Percentiles rank a stretch among this genome's conserved stretches.
Conservation (phyloP, 768 basidiomycete species). For the Trametes cingulata region DNA sequence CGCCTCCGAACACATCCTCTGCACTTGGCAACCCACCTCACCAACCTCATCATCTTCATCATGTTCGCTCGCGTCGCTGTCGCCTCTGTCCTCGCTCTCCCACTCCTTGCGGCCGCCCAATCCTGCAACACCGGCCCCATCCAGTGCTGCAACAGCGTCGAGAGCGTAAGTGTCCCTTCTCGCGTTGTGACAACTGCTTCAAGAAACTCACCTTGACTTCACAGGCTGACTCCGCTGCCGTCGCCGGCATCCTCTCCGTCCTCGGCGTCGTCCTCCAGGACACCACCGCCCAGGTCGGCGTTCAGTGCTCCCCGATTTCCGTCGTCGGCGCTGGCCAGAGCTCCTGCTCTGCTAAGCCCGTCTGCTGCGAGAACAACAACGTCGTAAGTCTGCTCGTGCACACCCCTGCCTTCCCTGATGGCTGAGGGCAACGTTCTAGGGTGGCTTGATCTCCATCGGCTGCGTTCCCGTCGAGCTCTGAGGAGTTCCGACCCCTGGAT, state of each 20-base stretch:
- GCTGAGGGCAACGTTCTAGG: not conserved
- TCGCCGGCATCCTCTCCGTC: not conserved
- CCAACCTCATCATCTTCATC: slow-evolving; percentile 3
- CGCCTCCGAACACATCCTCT: slow-evolving; percentile 1
- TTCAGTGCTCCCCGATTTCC: slow-evolving; percentile 19
- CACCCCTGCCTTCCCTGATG: too few relatives aligned
- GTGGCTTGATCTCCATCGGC: slow-evolving; percentile 18
- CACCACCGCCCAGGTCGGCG: slow-evolving; percentile 5
- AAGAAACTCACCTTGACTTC: not conserved
- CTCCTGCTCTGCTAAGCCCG: slow-evolving; percentile 13
- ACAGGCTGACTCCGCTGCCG: slow-evolving; percentile 6
- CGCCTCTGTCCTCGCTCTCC: slow-evolving; percentile 16
- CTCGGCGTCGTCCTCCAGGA: slow-evolving; percentile 18
- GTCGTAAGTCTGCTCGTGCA: slow-evolving; percentile 5
- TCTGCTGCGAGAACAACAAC: slow-evolving; percentile 25
- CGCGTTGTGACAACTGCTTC: too few relatives aligned
- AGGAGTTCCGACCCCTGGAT: not conserved
- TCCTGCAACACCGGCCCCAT: slow-evolving; percentile 19
- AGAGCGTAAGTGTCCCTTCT: not conserved
- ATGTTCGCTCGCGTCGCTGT: slow-evolving; percentile 22
- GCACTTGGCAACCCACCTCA: not conserved
- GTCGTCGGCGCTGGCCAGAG: slow-evolving; percentile 12
- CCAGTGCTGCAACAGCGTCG: slow-evolving; percentile 21
- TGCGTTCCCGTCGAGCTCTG: slow-evolving; percentile 19
- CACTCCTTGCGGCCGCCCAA: slow-evolving; percentile 20